Evolutionary conservation across 192 early-diverging fungal species (phyloP).

Genomic region (Podila horticola): DNA sequence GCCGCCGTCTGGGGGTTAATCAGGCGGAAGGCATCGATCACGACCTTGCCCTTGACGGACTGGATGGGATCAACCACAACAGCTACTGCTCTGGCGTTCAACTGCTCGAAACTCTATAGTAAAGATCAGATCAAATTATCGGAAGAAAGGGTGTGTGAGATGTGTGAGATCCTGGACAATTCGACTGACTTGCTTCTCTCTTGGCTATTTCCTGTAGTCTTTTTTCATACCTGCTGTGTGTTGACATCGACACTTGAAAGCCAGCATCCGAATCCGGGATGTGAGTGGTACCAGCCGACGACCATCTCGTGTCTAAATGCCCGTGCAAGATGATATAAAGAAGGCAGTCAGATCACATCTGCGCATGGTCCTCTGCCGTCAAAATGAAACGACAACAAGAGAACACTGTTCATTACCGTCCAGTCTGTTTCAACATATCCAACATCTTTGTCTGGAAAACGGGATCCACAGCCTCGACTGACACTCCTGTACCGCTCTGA

Average conservation of each 20-base stretch:
- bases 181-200: background rate
- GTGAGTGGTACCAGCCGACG: conserved; percentile 99
- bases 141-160: no score
- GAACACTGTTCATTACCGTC: conserved; percentile 64
- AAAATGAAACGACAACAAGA: background rate
- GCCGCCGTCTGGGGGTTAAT: conserved; percentile 91
- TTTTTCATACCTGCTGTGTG: conserved; percentile 92
- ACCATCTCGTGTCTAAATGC: conserved; percentile 91
- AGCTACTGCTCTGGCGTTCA: conserved; percentile 95
- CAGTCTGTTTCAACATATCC: conserved; percentile 99
- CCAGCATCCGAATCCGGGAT: conserved; percentile 99
- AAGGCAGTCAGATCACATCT: background rate
- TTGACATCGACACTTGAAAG: conserved; percentile 98
- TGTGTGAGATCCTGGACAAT: background rate
- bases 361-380: no score
- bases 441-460: conserved; percentile 99
- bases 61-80: conserved; percentile 99
- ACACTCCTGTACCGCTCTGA: conserved; percentile 98
- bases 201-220: no score
- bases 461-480: conserved; percentile 98
- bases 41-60: conserved; percentile 99
- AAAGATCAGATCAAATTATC: background rate
- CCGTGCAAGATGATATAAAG: background rate
- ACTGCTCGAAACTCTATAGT: conserved; percentile 86
- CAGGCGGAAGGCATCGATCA: conserved; percentile 98